These are phyloP conservation scores for Artemisia argyi DNA, from an alignment of 129 eudicot genomes.

Conservation along the genomic window DNA sequence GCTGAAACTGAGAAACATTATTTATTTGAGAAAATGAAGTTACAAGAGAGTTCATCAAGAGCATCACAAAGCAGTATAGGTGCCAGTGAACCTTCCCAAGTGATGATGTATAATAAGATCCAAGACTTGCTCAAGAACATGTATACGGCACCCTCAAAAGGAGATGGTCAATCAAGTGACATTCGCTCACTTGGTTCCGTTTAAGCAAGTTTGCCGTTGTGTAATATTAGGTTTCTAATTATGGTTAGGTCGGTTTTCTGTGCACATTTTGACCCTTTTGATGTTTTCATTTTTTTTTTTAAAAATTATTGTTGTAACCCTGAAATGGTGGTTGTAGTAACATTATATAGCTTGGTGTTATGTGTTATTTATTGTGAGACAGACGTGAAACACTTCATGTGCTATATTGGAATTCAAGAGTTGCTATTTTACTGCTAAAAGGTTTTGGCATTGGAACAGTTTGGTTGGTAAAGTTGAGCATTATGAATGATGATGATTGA, in stretches of 20 bases:
- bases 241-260: conserved; percentile 1
- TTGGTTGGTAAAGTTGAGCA: too few species aligned
- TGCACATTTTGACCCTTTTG: not conserved
- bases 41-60: conserved; percentile 75
- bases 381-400: not conserved
- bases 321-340: not conserved
- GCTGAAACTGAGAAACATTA: conserved; percentile 90
- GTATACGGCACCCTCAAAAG: conserved; percentile 54
- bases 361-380: not conserved
- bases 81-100: conserved; percentile 62
- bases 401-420: too few species aligned
- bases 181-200: conserved; percentile 45
- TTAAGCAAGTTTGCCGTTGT: conserved; percentile 22
- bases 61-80: conserved; percentile 50
- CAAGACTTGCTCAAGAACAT: conserved; percentile 74
- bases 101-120: conserved; percentile 62
- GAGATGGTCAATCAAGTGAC: conserved; percentile 46
- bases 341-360: not conserved
- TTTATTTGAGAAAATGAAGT: conserved; percentile 76
- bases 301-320: not conserved
- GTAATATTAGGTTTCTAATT: not conserved
- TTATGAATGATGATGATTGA: too few species aligned
- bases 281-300: not conserved
- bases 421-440: too few species aligned
- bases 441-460: too few species aligned